These are phyloP conservation scores for Pseudogymnoascus sp. DNA, from an alignment of 2,329 filamentous ascomycete genomes.

Conservation along the genomic window DNA sequence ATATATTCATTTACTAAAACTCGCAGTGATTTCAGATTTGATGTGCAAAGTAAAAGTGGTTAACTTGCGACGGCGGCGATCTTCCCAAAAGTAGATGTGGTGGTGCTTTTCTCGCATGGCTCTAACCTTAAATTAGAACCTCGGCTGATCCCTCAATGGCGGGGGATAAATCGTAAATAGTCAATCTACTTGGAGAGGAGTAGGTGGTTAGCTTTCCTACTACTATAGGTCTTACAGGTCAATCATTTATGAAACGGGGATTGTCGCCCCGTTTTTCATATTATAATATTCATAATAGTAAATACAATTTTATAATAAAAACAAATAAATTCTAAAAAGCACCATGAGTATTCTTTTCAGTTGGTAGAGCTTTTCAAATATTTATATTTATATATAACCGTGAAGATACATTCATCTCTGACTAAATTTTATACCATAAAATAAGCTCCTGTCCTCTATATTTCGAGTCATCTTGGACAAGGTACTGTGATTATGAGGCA, in stretches of 20 bases:
- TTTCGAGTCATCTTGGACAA: background rate
- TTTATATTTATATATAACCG: no score
- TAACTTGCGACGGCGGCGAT: background rate
- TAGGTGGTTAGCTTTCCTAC: no score
- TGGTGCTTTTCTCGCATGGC: background rate
- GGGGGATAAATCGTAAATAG: background rate
- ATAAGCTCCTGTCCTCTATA: background rate
- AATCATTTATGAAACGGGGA: no score
- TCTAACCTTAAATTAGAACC: background rate
- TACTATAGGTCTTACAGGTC: no score
- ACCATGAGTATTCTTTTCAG: no score
- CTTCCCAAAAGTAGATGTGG: background rate
- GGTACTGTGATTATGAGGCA: background rate
- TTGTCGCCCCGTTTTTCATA: no score
- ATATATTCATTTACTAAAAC: background rate
- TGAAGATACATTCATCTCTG: no score
- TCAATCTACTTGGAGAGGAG: background rate
- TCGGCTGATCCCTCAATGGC: background rate
- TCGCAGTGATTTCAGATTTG: background rate
- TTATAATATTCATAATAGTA: no score
- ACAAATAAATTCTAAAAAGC: no score
- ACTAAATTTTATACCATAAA: no score
- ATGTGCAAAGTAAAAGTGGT: background rate
- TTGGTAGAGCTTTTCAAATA: no score
- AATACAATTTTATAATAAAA: no score